phyloP scores from a whole-genome alignment of 208 protist species.

The Jaenimonas drosophilae region DNA sequence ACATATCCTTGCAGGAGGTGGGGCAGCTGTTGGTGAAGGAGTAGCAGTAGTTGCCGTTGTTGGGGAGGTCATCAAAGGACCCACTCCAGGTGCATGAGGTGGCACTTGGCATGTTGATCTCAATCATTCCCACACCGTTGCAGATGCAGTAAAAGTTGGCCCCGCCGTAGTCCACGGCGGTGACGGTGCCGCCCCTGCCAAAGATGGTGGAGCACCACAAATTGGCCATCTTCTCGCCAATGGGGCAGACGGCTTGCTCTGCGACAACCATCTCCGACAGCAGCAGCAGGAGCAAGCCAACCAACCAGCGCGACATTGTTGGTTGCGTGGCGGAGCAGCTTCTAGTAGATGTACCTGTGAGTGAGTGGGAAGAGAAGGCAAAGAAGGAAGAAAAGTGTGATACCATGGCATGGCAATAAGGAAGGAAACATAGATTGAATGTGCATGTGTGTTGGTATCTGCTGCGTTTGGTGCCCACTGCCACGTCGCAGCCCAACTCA shows the following conservation, averaged over 20 bases:
- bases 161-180: conserved; percentile 7
- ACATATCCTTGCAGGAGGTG: conserved; percentile 15
- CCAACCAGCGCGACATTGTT: no score
- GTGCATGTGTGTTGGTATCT: no score
- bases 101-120: background rate
- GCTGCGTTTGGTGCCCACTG: no score
- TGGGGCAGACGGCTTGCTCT: background rate
- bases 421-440: no score
- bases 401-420: no score
- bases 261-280: conserved; percentile 7
- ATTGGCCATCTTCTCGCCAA: background rate
- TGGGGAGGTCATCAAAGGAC: conserved; percentile 20
- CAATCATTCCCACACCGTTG: conserved; percentile 15
- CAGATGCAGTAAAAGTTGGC: conserved; percentile 25
- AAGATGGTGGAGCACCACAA: conserved; percentile 28
- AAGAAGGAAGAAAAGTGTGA: no score
- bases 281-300: background rate
- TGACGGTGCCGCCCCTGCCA: conserved; percentile 19
- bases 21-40: conserved; percentile 40
- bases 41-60: conserved; percentile 40
- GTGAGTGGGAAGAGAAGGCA: no score
- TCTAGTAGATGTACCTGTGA: no score
- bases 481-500: no score
- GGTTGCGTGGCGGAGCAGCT: background rate
- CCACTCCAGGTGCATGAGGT: conserved; percentile 34